Evolutionary conservation across 1,284 basidiomycete genomes (phyloP).

Genomic region (Tilletiopsis washingtonensis): DNA sequence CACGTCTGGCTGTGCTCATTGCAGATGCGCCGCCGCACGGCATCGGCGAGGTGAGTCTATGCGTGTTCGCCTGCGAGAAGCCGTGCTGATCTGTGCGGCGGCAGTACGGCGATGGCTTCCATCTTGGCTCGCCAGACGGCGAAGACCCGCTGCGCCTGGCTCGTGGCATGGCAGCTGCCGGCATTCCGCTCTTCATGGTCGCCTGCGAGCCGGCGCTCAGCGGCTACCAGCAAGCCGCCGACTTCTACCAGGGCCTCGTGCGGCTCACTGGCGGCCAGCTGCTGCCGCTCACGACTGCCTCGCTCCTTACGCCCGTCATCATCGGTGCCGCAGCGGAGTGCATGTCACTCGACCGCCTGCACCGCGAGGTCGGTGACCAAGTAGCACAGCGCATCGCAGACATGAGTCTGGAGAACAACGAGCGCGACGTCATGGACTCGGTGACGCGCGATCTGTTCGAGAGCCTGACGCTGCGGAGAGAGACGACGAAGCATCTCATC

Average conservation of each 20-base stretch:
- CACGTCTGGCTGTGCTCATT: conserved; percentile 73
- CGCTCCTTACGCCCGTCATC: conserved; percentile 92
- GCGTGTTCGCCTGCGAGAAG: conserved; percentile 51
- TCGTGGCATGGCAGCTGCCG: conserved; percentile 76
- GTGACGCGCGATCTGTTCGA: conserved; percentile 89
- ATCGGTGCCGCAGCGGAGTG: conserved; percentile 95
- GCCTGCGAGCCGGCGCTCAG: conserved; percentile 96
- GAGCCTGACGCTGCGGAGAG: conserved; percentile 78
- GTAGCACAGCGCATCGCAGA: conserved; percentile 84
- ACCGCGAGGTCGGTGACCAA: conserved; percentile 83
- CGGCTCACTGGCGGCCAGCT: conserved; percentile 62
- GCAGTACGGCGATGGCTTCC: conserved; percentile 66
- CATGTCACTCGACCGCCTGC: conserved; percentile 89
- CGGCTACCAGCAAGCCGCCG: conserved; percentile 61
- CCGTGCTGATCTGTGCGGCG: conserved; percentile 49
- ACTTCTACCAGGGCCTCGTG: conserved; percentile 65
- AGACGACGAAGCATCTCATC: conserved; percentile 90
- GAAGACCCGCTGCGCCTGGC: conserved; percentile 82
- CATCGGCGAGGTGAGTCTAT: conserved; percentile 29
- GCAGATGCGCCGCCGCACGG: conserved; percentile 95
- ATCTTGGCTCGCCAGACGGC: conserved; percentile 52
- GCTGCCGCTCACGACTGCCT: conserved; percentile 91
- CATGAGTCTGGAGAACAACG: conserved; percentile 51
- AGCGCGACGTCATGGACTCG: conserved; percentile 66
- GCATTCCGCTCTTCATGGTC: conserved; percentile 56